Evolutionary conservation across 1,284 basidiomycete genomes (phyloP).

Genomic region (Irpex sp.): DNA sequence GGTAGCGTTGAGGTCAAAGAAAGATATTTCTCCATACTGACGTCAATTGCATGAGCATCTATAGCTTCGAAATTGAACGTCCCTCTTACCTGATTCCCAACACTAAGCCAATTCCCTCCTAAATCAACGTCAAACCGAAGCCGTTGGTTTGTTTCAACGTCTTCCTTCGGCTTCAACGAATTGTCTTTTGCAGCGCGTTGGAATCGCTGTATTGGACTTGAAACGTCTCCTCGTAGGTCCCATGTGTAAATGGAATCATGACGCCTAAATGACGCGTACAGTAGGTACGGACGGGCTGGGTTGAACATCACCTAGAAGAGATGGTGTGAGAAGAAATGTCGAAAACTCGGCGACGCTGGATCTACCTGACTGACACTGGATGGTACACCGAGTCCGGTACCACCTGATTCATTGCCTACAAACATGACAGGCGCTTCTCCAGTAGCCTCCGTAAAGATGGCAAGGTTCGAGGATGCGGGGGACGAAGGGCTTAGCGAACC

Average conservation of each 20-base stretch:
- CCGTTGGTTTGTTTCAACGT: constrained; percentile 67
- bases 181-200: constrained; percentile 10
- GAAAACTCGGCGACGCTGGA: neutral
- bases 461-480: constrained; percentile 58
- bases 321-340: neutral
- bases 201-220: constrained; percentile 43
- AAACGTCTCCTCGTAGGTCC: constrained; percentile 71
- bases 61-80: neutral
- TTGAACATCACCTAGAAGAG: constrained; percentile 72
- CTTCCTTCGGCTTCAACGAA: constrained; percentile 5
- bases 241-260: constrained; percentile 66
- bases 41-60: neutral
- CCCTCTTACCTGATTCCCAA: constrained; percentile 66
- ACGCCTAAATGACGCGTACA: constrained; percentile 79
- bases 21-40: constrained; percentile 33
- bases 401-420: constrained; percentile 38
- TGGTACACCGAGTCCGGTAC: constrained; percentile 37
- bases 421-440: constrained; percentile 56
- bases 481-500: constrained; percentile 55
- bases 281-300: constrained; percentile 61
- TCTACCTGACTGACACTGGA: constrained; percentile 73
- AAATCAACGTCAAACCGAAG: constrained; percentile 76
- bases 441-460: constrained; percentile 67
- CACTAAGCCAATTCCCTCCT: constrained; percentile 62
- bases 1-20: constrained; percentile 39